Percentiles rank a stretch among this genome's conserved stretches.
Conservation (phyloP, 257 asterid genomes). For the Plectranthus barbatus region DNA sequence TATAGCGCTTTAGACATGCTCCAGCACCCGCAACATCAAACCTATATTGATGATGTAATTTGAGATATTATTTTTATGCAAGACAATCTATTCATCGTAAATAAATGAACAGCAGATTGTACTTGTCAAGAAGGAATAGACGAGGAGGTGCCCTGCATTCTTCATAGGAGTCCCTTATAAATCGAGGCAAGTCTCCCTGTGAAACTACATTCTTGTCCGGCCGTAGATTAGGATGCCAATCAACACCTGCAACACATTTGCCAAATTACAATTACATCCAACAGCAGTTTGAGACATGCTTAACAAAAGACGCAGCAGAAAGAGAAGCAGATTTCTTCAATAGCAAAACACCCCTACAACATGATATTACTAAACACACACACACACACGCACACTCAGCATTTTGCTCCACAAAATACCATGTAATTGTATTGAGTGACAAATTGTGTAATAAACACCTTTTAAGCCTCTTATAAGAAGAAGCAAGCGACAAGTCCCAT, state of each 20-base stretch:
- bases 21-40: constrained; percentile 99
- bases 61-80: not conserved
- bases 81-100: not conserved
- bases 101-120: constrained; percentile 16
- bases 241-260: constrained; percentile 49
- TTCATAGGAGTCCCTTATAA: constrained; percentile 93
- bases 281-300: constrained; percentile 12
- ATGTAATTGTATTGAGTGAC: not conserved
- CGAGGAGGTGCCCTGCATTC: constrained; percentile 99
- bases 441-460: not conserved
- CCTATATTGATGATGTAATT: constrained; percentile 30
- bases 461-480: not conserved
- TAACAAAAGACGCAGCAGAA: constrained; percentile 1
- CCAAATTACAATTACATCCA: constrained; percentile 8
- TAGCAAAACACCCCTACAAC: not conserved
- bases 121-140: constrained; percentile 93
- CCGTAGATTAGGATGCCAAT: constrained; percentile 75
- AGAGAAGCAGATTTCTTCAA: not conserved
- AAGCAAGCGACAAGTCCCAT: constrained; percentile 8
- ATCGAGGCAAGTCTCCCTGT: constrained; percentile 80
- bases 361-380: not conserved
- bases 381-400: not conserved
- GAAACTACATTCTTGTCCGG: constrained; percentile 60
- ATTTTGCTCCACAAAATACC: not conserved
- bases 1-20: constrained; percentile 88